Conservation (phyloP, 345 rosid species). For the Psidium friedrichsthalianum region DNA sequence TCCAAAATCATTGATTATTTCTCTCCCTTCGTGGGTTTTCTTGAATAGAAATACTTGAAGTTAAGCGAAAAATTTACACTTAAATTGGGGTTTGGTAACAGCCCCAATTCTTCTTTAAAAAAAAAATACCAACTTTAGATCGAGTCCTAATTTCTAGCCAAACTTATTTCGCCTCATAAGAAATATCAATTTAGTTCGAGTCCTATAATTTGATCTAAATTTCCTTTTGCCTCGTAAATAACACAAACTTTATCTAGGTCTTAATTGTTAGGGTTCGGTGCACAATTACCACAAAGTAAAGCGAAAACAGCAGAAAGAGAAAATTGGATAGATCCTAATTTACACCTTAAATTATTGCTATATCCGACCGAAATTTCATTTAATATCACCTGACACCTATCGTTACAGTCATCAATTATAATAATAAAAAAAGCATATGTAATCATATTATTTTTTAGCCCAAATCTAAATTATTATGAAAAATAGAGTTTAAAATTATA, state of each 20-base stretch:
- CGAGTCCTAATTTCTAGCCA: too few species aligned
- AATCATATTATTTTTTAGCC: too few species aligned
- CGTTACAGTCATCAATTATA: too few species aligned
- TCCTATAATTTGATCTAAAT: fast-evolving
- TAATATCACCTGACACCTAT: too few species aligned
- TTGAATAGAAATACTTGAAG: background rate
- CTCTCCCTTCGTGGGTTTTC: background rate
- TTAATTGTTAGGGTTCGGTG: background rate
- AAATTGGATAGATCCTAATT: too few species aligned
- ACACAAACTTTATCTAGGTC: background rate
- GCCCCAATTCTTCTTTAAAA: background rate
- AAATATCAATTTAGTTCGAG: background rate
- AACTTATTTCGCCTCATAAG: background rate
- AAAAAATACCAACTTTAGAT: background rate
- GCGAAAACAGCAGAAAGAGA: too few species aligned
- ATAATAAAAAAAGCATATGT: too few species aligned
- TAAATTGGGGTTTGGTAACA: background rate
- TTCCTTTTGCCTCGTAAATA: background rate
- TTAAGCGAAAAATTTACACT: background rate
- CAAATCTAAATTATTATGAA: too few species aligned
- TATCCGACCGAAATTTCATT: too few species aligned
- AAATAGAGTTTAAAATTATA: too few species aligned
- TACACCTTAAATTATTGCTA: too few species aligned
- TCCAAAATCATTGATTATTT: background rate
- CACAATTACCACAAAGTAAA: too few species aligned